Percentiles rank a stretch among this genome's conserved stretches.
phyloP scores from a whole-genome alignment of 2,329 filamentous ascomycete genomes.

The Fonsecaea pedrosoi region DNA sequence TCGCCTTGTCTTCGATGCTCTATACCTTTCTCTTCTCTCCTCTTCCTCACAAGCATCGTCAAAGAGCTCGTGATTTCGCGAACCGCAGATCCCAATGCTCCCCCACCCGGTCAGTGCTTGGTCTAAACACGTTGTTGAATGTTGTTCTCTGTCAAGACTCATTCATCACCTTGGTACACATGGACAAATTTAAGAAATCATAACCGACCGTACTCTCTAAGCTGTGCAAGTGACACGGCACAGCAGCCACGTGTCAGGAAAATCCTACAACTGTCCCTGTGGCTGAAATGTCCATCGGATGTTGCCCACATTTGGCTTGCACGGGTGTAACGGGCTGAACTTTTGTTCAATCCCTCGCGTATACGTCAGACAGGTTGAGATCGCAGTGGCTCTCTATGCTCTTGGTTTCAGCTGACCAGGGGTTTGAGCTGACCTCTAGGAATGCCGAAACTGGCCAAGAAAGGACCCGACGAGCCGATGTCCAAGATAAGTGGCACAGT shows the following conservation, averaged over 20 bases:
- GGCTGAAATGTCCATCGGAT: neutral
- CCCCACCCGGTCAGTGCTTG: neutral
- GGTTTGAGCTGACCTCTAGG: conserved; percentile 11
- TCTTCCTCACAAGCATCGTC: neutral
- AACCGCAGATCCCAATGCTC: neutral
- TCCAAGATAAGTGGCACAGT: no score
- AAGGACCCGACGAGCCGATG: neutral
- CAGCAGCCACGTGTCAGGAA: neutral
- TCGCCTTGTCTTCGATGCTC: neutral
- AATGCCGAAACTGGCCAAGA: conserved; percentile 12
- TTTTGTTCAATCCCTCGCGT: conserved; percentile 18
- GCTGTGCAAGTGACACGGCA: neutral
- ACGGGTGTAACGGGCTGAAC: conserved; percentile 3
- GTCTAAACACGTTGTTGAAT: neutral
- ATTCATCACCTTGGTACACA: neutral
- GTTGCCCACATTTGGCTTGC: neutral
- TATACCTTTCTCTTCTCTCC: neutral
- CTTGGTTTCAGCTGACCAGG: conserved; percentile 14
- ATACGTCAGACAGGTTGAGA: neutral
- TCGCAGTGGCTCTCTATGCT: neutral
- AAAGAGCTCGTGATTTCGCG: neutral
- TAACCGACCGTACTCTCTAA: neutral
- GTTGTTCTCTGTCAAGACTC: neutral
- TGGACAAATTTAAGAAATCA: neutral
- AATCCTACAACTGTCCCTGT: neutral